phyloP scores from a whole-genome alignment of 192 early-diverging fungal genomes.

The Geranomyces michiganensis region DNA sequence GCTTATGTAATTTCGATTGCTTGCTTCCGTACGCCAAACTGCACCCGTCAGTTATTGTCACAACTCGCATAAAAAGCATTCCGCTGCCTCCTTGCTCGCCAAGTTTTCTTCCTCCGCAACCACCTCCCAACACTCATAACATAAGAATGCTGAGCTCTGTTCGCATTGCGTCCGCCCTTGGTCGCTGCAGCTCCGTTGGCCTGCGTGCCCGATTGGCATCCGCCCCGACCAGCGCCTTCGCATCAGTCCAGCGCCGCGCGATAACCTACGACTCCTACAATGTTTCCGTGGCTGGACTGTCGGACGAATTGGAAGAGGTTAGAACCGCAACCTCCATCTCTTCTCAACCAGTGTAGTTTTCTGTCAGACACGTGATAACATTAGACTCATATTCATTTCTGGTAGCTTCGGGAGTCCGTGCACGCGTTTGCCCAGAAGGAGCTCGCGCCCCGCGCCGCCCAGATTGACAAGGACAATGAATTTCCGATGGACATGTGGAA shows the following conservation, averaged over 20 bases:
- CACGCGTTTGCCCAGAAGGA: slow-evolving; percentile 79
- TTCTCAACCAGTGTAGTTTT: too few relatives aligned
- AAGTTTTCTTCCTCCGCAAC: too few relatives aligned
- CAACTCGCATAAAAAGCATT: too few relatives aligned
- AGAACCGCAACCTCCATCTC: too few relatives aligned
- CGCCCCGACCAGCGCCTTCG: neutral
- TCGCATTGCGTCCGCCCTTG: too few relatives aligned
- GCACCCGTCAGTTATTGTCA: neutral
- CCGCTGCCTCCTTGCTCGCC: too few relatives aligned
- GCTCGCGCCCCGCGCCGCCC: slow-evolving; percentile 73
- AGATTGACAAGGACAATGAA: slow-evolving; percentile 82
- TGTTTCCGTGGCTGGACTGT: slow-evolving; percentile 72
- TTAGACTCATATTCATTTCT: too few relatives aligned
- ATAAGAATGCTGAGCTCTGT: too few relatives aligned
- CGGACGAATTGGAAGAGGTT: slow-evolving; percentile 68
- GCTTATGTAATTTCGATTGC: slow-evolving; percentile 1
- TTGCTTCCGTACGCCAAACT: neutral
- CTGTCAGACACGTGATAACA: too few relatives aligned
- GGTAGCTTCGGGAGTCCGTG: slow-evolving; percentile 55
- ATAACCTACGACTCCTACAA: slow-evolving; percentile 70
- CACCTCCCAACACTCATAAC: too few relatives aligned
- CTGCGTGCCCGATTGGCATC: too few relatives aligned
- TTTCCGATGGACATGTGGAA: slow-evolving; percentile 98
- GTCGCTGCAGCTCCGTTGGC: too few relatives aligned
- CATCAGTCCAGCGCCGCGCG: neutral